Base-by-base conservation (phyloP, 148 eudicot species). In the Amaranthus hypochondriacus region DNA sequence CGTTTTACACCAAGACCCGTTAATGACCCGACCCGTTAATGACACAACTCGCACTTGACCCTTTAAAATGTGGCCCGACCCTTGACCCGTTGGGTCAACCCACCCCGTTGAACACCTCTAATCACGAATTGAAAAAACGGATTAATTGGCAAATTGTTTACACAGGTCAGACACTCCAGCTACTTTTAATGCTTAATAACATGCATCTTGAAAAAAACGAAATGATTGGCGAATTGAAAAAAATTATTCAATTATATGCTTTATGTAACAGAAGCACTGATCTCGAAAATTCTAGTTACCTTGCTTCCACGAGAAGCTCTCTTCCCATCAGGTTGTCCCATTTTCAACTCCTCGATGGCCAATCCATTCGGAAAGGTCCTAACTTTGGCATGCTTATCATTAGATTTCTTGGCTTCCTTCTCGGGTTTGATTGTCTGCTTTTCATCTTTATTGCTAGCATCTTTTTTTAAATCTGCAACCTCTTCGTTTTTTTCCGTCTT, bases 271-370 rank as follows among this genome's bases (percentile, higher is more conserved):
- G 39, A 28, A 28, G 39, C 67, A 14, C 11, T 51, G 10, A 71
- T 49, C 54, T 13, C 68, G 43, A 46, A 49, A 52, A 10, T 9
- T 13, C 4, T 5, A 75, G 57, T 77, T 81, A 82, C 99, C 96
- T 85, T 92, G 76, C 83, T 92, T 61, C 97, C 97, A 8, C 79
- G 73, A 69, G 86, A 81, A 68, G 98, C 98, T 70, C 88, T 73
- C 81, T 81, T 92, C 69, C 96, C 97, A 76, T 86, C 82, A 28
- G 92, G 88, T 65, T 82, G 85, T 39, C 97, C 93, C 83, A 78
- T 81, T 71, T 79, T 76, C 62, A 95, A 56, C 56, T 87, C 96
- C 81, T 92, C 88, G 65, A 95, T 81, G 56, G 79, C 73, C 77
- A 95, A 75, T 44, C 99, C 99, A 79, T 86, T 92, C 50, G 90